Evolutionary conservation across 164 flowering plant genomes (phyloP).

Genomic region (Cinnamomum micranthum): DNA sequence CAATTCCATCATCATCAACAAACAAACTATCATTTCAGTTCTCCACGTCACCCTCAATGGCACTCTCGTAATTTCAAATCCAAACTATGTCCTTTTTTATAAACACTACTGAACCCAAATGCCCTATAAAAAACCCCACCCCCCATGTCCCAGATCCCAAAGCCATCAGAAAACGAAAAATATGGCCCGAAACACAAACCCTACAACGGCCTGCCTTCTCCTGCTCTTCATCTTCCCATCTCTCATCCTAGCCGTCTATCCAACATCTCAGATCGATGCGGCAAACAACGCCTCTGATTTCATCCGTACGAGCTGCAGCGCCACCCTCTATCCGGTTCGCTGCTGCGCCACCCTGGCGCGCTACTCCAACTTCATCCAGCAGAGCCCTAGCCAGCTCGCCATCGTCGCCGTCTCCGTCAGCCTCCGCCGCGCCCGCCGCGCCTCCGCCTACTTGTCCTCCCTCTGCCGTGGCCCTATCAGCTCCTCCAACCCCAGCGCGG

Average conservation of each 20-base stretch:
- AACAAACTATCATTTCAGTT: no score
- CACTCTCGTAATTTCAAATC: no score
- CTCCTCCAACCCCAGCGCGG: conserved; percentile 38
- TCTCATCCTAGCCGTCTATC: conserved; percentile 15
- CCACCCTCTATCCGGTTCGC: conserved; percentile 58
- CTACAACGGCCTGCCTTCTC: background rate
- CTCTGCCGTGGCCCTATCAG: conserved; percentile 31
- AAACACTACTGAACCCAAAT: no score
- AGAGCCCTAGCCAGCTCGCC: conserved; percentile 53
- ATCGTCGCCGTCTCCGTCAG: conserved; percentile 39
- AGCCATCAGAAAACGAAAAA: no score
- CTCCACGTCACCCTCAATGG: no score
- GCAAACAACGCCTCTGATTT: conserved; percentile 31
- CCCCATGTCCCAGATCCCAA: no score
- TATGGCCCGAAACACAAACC: background rate
- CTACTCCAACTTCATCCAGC: conserved; percentile 49
- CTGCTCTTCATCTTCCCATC: conserved; percentile 6
- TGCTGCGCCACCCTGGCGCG: conserved; percentile 62
- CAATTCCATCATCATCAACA: no score
- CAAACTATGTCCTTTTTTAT: no score
- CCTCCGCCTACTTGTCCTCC: conserved; percentile 36
- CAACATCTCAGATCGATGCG: background rate
- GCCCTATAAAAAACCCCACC: no score
- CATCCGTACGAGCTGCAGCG: conserved; percentile 71
- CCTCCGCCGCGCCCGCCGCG: conserved; percentile 20